Conservation (phyloP, 352 stramenopile species). For the Phytopythium litorale region DNA sequence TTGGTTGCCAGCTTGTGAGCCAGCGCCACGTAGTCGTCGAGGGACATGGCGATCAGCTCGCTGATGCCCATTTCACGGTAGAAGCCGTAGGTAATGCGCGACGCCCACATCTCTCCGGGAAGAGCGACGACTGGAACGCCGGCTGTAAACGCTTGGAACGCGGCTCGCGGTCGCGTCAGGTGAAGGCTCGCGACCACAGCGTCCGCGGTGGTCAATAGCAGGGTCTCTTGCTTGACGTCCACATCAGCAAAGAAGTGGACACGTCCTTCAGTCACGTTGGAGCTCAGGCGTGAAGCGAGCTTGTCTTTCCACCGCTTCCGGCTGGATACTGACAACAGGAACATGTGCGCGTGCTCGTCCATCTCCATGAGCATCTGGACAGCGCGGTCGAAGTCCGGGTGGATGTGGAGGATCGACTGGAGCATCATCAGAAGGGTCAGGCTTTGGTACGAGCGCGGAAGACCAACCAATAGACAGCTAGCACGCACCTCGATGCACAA, state of each 20-base stretch:
- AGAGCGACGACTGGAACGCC: conserved; percentile 67
- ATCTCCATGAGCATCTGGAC: conserved; percentile 37
- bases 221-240: conserved; percentile 45
- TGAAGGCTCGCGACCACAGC: conserved; percentile 57
- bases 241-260: conserved; percentile 64
- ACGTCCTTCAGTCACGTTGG: conserved; percentile 18
- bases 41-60: conserved; percentile 38
- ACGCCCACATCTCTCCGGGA: conserved; percentile 50
- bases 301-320: conserved; percentile 51
- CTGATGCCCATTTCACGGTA: conserved; percentile 64
- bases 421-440: background rate
- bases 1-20: conserved; percentile 49
- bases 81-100: conserved; percentile 56
- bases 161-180: conserved; percentile 38
- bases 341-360: conserved; percentile 52
- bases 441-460: background rate
- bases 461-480: background rate
- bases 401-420: conserved; percentile 69
- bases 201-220: conserved; percentile 49
- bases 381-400: conserved; percentile 65
- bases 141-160: conserved; percentile 54
- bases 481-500: conserved; percentile 53
- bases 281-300: conserved; percentile 40
- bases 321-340: conserved; percentile 49
- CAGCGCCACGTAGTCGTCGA: conserved; percentile 52